Conservation (phyloP, 148 eudicot genomes). For the Polygonum aviculare region DNA sequence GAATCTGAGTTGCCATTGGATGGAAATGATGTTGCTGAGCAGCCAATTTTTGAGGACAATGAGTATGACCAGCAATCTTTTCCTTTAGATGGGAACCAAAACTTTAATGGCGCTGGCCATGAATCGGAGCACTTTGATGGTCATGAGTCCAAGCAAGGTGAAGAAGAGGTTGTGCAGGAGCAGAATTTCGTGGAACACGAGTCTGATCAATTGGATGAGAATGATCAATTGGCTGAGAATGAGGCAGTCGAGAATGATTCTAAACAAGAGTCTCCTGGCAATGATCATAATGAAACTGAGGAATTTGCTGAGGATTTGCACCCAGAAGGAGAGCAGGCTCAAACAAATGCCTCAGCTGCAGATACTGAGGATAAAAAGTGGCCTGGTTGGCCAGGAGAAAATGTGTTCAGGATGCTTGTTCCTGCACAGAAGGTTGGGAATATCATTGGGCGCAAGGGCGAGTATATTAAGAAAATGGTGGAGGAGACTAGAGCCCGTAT, state of each 20-base stretch:
- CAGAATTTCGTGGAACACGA: slow-evolving; percentile 16
- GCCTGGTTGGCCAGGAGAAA: slow-evolving; percentile 99
- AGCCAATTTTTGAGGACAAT: not conserved
- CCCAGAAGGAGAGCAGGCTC: slow-evolving; percentile 30
- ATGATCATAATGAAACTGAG: slow-evolving; percentile 27
- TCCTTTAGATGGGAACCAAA: slow-evolving; percentile 6
- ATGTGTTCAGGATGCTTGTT: slow-evolving; percentile 81
- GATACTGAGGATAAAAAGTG: slow-evolving; percentile 62
- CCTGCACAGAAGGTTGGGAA: slow-evolving; percentile 88
- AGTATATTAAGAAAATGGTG: slow-evolving; percentile 83
- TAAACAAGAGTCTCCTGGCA: slow-evolving; percentile 25
- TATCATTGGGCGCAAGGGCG: slow-evolving; percentile 96
- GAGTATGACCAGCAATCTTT: slow-evolving; percentile 10
- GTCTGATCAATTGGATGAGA: slow-evolving; percentile 11
- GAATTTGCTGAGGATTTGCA: slow-evolving; percentile 23
- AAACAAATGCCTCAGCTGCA: slow-evolving; percentile 23
- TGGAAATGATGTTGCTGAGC: slow-evolving; percentile 20
- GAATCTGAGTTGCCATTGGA: not conserved
- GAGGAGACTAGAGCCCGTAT: slow-evolving; percentile 93
- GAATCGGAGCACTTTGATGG: slow-evolving; percentile 17
- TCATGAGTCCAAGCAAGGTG: slow-evolving; percentile 20
- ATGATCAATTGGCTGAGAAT: slow-evolving; percentile 10
- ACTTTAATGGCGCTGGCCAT: slow-evolving; percentile 7
- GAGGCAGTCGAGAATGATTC: slow-evolving; percentile 18
- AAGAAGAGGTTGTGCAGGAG: slow-evolving; percentile 19